A percentile compares a stretch with the other conserved stretches of the same genome.
These are phyloP conservation scores for Rhodotorula sp. DNA, from an alignment of 1,284 basidiomycete species.

Conservation along the genomic window DNA sequence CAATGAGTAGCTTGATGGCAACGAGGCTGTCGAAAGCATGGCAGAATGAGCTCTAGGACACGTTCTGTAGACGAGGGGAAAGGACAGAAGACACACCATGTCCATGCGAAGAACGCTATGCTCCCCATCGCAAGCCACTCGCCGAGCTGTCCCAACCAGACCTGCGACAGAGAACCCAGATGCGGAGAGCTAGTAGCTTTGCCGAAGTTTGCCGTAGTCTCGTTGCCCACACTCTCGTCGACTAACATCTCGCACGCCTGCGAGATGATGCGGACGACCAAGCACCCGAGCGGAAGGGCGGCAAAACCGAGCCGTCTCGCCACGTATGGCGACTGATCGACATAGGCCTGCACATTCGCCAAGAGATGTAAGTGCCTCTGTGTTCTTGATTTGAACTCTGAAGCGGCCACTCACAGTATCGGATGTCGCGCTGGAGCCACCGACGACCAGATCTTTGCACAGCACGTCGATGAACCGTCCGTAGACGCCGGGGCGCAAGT, in stretches of 20 bases:
- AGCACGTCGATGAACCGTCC: conserved; percentile 95
- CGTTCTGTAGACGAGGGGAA: neutral
- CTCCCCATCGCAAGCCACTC: conserved; percentile 60
- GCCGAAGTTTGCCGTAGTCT: conserved; percentile 40
- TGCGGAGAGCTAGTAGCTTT: neutral
- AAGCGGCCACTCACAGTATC: too few relatives aligned
- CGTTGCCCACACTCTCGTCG: conserved; percentile 50
- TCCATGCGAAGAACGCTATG: conserved; percentile 71
- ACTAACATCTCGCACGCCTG: conserved; percentile 70
- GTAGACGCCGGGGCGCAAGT: conserved; percentile 85
- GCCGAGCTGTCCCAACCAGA: conserved; percentile 1
- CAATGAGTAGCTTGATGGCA: conserved; percentile 80
- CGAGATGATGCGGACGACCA: conserved; percentile 81
- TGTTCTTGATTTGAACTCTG: too few relatives aligned
- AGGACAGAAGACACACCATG: conserved; percentile 60
- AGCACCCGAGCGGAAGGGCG: conserved; percentile 83
- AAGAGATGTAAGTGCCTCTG: conserved; percentile 29
- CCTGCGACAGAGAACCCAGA: neutral
- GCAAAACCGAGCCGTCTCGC: conserved; percentile 92
- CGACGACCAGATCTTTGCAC: conserved; percentile 82
- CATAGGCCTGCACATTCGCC: conserved; percentile 63
- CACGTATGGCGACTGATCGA: conserved; percentile 93
- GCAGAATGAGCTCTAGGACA: neutral
- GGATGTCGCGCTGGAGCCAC: conserved; percentile 51
- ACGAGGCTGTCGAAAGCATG: conserved; percentile 15